Evolutionary conservation across 169 alveolate species (phyloP), one percentile per base, ranked within the genome.

Genomic region (Babesia gibsoni): DNA sequence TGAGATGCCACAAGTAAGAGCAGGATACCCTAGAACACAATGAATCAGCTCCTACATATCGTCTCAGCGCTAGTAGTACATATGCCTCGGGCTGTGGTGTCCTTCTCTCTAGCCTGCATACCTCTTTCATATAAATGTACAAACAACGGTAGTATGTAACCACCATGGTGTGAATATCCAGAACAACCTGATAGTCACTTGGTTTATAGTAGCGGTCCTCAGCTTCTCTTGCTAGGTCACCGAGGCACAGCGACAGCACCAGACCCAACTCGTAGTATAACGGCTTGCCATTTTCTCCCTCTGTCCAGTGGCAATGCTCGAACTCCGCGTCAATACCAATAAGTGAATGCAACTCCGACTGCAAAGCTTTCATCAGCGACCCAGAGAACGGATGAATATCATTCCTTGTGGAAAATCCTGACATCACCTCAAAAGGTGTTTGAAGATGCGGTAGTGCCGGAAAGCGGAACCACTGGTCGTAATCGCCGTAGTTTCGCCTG

Each of bases 161-260:
- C 16, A 79, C 72, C 68, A 57, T 59, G 18, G 73, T 39, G 56
- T 79, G 74, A 14, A 79, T 52, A 35, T 58, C 70, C n/a, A 79
- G 35, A 9, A 79, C 36, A 7, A 79, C 56, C 45, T 54, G 57
- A 32, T 35, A 45, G 57, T 79, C 88, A 29, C 50, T 65, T 3
- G 56, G 67, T 29, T 50, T 67, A 35, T 27, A 59, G 57, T 79
- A 79, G 6, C 66, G 61, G 39, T 79, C 88, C 52, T 69, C 52
- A n/a, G 73, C 83, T n/a, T 69, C 88, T 57, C 88, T 42, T 27
- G 27, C 22, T 10, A 79, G 61, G 42, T 79, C 88, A 23, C 52
- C 25, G 32, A 37, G 41, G 37, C 74, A 64, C 42, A 69, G n/a
- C 22, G 72, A 57, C 16, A 79, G 39, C 39, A 79, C 20, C 10